Evolutionary conservation across 192 early-diverging fungal species (phyloP), one percentile per base, ranked within the genome.

Genomic region (Coemansia sp.): DNA sequence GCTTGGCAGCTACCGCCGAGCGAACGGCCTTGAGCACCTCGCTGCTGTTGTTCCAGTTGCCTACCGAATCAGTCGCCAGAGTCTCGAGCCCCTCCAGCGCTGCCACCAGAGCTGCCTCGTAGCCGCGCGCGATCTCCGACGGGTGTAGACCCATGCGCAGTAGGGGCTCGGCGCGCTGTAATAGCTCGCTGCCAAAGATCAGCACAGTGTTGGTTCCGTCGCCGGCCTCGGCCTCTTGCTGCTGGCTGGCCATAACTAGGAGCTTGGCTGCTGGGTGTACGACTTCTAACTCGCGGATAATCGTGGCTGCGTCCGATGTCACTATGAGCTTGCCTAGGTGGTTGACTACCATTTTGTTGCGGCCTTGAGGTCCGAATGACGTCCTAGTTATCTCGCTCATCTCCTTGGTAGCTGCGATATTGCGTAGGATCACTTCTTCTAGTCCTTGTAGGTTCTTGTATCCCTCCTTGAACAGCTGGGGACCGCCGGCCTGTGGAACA

Each of bases 271-370:
- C 97, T 6, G 97, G 97, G 80, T 99, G 97, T 40, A 98, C 91
- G 61, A 99, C 96, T 75, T 99, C 97, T 60, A 99, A 87, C 79
- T 98, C 97, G 74, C 91, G 90, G 73, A 98, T 97, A 70, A 99
- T 99, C 51, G 97, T 98, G 13, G 96, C 96, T n/a, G 97, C 97
- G 82, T 99, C 97, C 87, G 91, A 95, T 49, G 97, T 99, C 33
- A 99, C 96, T 84, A 99, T 96, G 43, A 99, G 88, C 88, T 98
- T 98, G 73, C 97, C 95, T 68, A 97, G 86, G 79, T 99, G 97
- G 82, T 99, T 99, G 82, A 99, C 96, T 42, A 99, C 94, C 92
- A 99, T 98, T 84, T 99, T 99, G 87, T 99, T 99, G 71, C 96
- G 93, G 40, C 82, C 97, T 68, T 99, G 97, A 43, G 97, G 97